These are phyloP conservation scores for Apiospora rasikravindrae DNA, from an alignment of 2,329 filamentous ascomycete species.

Conservation along the genomic window DNA sequence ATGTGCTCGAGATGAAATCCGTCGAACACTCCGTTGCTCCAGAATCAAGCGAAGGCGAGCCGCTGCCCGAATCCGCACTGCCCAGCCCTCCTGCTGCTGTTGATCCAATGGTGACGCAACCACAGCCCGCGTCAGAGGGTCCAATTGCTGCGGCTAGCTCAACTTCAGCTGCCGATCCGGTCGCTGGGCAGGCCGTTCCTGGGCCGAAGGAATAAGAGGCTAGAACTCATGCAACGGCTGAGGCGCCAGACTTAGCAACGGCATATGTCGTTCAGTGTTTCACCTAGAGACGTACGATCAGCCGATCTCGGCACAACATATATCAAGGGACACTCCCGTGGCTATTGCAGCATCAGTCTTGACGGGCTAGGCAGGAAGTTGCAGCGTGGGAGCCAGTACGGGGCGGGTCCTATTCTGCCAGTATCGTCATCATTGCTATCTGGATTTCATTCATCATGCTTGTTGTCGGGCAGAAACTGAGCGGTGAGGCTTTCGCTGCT, in stretches of 20 bases:
- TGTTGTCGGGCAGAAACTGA: not conserved
- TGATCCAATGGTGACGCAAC: not conserved
- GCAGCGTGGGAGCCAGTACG: not conserved
- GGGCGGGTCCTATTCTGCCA: not conserved
- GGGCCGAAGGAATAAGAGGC: slow-evolving; percentile 1
- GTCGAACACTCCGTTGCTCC: not conserved
- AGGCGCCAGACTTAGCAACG: slow-evolving; percentile 3
- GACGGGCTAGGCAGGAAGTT: not conserved
- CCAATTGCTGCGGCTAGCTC: not conserved
- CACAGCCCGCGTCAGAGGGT: not conserved
- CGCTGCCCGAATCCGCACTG: not conserved
- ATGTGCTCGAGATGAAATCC: slow-evolving; percentile 56
- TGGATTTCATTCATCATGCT: not conserved
- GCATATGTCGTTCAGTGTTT: not conserved
- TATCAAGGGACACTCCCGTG: not conserved
- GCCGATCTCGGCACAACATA: not conserved
- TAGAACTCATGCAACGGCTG: slow-evolving; percentile 11
- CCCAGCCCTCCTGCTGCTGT: not conserved
- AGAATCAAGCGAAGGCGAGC: not conserved
- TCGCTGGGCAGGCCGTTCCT: not conserved
- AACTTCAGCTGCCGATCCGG: not conserved
- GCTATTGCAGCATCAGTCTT: not conserved
- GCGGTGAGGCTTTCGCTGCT: not conserved
- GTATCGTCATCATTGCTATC: slow-evolving; percentile 2
- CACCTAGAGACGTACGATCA: not conserved